Base-by-base conservation (phyloP, 23 red algal species). In the Cyanidium caldarium region DNA sequence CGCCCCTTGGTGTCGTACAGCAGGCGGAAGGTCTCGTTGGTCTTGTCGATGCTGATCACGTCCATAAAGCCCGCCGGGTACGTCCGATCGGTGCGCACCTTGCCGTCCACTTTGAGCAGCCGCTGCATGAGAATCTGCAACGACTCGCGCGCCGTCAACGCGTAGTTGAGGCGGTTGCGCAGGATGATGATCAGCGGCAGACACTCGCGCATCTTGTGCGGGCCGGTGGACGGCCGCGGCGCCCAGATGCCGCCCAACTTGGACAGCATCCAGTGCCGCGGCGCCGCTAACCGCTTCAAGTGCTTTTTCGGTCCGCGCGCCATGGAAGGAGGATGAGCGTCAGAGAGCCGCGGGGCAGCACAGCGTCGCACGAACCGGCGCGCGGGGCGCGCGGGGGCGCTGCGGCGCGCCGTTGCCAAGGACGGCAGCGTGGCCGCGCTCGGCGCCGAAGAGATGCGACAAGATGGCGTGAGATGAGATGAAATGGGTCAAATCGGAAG, bases 61-160 rank as follows among this genome's bases (percentile, higher is more conserved):
- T 95, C 90, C 90, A 95, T 95, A 72, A 95, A 95, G 46, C 90
- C 90, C 12, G 90, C 83, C 0, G 90, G 90, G 72, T 83, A 95
- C 2, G 83, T 87, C 46, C 75, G 76, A 72, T 95, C 90, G 28
- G 90, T 95, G 45, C 90, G 90, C 38, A 95, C 90, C 68, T 95
- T 95, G 14, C 90, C 90, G 57, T 95, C 90, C n/a, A 95, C 82
- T 69, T 87, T 82, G 34, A 95, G 78, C 66, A 95, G 71, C 51
- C 90, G 77, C 83, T 95, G 90, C 90, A 88, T 95, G 36, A 95
- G 51, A 75, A 95, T 95, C 34, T 66, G 58, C 34, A 72, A 80
- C 7, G 83, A 83, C 67, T 95, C 90, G 51, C 83, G 81, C 38
- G 80, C 85, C 38, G 72, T 95, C 45, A 95, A 68, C 20, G 90